A percentile compares a stretch with the other conserved stretches of the same genome.
Evolutionary conservation across 371 early-diverging fungal species (phyloP).

Genomic region (Coemansia sp.): DNA sequence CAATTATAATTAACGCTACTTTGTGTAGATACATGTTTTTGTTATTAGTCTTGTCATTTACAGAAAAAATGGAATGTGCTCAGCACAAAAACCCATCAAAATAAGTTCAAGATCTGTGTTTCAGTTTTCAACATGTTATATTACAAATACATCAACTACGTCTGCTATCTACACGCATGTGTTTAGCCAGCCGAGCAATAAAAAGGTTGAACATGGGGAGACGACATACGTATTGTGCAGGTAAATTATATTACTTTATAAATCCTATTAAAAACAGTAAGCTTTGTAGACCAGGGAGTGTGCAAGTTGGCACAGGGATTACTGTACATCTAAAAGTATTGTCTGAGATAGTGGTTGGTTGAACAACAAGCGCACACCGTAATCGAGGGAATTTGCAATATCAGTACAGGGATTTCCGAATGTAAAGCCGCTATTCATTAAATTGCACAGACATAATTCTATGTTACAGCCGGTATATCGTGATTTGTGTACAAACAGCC

Average conservation of each 20-base stretch:
- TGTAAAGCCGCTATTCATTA: neutral
- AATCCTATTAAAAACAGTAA: conserved; percentile 7
- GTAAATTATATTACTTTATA: neutral
- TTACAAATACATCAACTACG: neutral
- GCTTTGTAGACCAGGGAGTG: neutral
- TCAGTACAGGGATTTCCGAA: neutral
- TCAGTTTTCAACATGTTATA: no score
- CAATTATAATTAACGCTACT: neutral
- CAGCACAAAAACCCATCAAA: no score
- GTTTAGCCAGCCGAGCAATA: neutral
- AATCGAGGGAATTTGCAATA: neutral
- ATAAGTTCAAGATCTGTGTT: no score
- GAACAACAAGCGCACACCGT: neutral
- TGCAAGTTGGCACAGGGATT: neutral
- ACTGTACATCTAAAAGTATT: neutral
- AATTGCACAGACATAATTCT: neutral
- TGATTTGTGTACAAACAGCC: neutral
- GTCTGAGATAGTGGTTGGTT: neutral
- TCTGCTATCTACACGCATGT: neutral
- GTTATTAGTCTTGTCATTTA: no score
- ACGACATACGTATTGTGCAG: neutral
- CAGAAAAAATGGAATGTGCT: no score
- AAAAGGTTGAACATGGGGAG: neutral
- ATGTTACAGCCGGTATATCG: neutral
- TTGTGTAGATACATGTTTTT: neutral